phyloP scores from a whole-genome alignment of 495 filamentous ascomycete genomes.

The Lasiosphaeria hispida region DNA sequence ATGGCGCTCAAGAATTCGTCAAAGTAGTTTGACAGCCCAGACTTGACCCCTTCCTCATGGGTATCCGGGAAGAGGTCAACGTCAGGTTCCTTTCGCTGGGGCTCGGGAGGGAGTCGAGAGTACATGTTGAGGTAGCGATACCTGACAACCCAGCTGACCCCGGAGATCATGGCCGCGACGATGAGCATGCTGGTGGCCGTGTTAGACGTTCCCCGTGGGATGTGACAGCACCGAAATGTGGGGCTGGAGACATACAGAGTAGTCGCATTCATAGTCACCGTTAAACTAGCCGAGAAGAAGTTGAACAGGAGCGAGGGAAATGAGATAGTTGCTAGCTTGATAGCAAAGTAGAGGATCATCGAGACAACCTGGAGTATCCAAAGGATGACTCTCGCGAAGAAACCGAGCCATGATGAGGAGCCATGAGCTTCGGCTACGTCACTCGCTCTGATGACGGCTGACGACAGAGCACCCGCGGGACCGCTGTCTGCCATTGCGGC shows the following conservation, averaged over 20 bases:
- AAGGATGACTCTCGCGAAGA: slow-evolving; percentile 44
- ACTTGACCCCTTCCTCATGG: slow-evolving; percentile 85
- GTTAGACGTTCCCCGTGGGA: slow-evolving; percentile 6
- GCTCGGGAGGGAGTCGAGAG: slow-evolving; percentile 85
- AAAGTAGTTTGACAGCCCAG: slow-evolving; percentile 88
- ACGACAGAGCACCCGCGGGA: slow-evolving; percentile 25
- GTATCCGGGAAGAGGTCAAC: slow-evolving; percentile 92
- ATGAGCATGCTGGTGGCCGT: slow-evolving; percentile 64
- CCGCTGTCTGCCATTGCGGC: slow-evolving; percentile 12
- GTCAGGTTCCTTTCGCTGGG: slow-evolving; percentile 91
- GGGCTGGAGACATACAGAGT: slow-evolving; percentile 63
- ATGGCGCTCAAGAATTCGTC: slow-evolving; percentile 99
- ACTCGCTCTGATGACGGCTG: slow-evolving; percentile 36
- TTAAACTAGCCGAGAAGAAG: slow-evolving; percentile 91
- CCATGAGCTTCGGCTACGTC: slow-evolving; percentile 37
- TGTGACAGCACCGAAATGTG: background rate
- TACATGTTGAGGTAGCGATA: slow-evolving; percentile 97
- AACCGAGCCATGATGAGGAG: slow-evolving; percentile 48
- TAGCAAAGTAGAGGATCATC: slow-evolving; percentile 71
- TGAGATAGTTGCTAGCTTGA: slow-evolving; percentile 85
- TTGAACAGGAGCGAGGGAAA: slow-evolving; percentile 87
- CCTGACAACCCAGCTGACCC: slow-evolving; percentile 85
- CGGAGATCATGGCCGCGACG: slow-evolving; percentile 69
- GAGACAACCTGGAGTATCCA: slow-evolving; percentile 66
- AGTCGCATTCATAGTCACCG: slow-evolving; percentile 97